Conservation (phyloP, 768 basidiomycete genomes). For the Calvatia gigantea region DNA sequence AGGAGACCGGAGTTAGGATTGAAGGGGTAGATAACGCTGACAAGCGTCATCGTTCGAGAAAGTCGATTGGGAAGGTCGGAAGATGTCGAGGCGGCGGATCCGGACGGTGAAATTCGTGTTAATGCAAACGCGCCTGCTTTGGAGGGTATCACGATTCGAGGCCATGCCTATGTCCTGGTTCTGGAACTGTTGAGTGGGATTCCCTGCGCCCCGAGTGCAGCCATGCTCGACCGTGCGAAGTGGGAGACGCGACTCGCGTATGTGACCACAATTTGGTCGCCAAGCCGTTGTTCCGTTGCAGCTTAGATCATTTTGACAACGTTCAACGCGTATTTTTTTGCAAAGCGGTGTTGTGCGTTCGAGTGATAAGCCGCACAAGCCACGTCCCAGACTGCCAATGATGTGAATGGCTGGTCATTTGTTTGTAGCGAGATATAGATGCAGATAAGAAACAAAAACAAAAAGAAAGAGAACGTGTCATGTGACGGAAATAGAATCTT, state of each 20-base stretch:
- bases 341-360: too few relatives aligned
- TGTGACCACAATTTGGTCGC: neutral
- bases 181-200: neutral
- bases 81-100: conserved; percentile 21
- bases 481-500: too few relatives aligned
- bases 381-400: too few relatives aligned
- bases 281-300: neutral
- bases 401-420: too few relatives aligned
- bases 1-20: conserved; percentile 84
- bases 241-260: neutral
- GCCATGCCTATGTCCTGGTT: conserved; percentile 10
- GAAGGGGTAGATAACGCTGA: conserved; percentile 94
- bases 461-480: too few relatives aligned
- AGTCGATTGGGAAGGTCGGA: conserved; percentile 24
- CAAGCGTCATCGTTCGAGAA: conserved; percentile 43
- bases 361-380: too few relatives aligned
- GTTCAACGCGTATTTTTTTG: too few relatives aligned
- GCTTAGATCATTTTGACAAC: neutral
- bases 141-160: conserved; percentile 4
- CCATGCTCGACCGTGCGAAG: conserved; percentile 11
- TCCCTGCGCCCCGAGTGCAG: neutral
- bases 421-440: too few relatives aligned
- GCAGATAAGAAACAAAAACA: too few relatives aligned
- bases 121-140: conserved; percentile 9
- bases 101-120: conserved; percentile 8